A percentile compares a stretch with the other conserved stretches of the same genome.
phyloP scores from a whole-genome alignment of 2,329 filamentous ascomycete species.

The Diaporthe citrichinensis region DNA sequence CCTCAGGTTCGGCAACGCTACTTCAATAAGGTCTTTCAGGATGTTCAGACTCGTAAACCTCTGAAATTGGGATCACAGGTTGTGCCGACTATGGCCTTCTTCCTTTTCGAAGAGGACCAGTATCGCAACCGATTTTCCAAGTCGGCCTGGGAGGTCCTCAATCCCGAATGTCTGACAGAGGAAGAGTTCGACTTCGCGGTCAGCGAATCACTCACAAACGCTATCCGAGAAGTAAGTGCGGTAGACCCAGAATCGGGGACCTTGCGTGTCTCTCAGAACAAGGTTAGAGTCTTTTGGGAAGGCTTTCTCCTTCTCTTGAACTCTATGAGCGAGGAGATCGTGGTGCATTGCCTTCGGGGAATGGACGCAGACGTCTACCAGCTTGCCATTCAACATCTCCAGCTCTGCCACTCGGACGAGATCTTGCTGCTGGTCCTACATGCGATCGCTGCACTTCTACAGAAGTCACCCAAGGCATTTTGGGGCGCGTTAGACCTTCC shows the following conservation, averaged over 20 bases:
- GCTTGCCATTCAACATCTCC: conserved; percentile 70
- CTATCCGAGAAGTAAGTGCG: conserved; percentile 59
- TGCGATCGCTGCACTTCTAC: conserved; percentile 78
- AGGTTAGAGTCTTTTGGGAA: conserved; percentile 83
- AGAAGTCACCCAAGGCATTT: conserved; percentile 83
- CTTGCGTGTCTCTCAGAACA: conserved; percentile 54
- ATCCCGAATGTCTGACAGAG: conserved; percentile 71
- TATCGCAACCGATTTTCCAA: conserved; percentile 77
- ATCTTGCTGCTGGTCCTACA: conserved; percentile 79
- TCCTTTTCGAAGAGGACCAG: conserved; percentile 82
- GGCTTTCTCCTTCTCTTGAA: conserved; percentile 82
- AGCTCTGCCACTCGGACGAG: conserved; percentile 62
- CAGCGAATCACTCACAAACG: conserved; percentile 77
- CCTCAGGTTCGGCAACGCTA: conserved; percentile 62
- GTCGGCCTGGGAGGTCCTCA: conserved; percentile 76
- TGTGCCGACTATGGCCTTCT: conserved; percentile 86
- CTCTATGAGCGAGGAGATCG: conserved; percentile 79
- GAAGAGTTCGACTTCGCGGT: conserved; percentile 92
- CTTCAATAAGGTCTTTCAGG: conserved; percentile 87
- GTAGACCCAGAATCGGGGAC: conserved; percentile 18
- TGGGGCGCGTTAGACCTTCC: conserved; percentile 91
- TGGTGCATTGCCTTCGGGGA: conserved; percentile 82
- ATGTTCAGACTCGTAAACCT: conserved; percentile 84
- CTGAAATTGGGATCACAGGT: conserved; percentile 80
- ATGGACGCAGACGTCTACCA: conserved; percentile 83